These are phyloP conservation scores for Cicer cuneatum DNA, from an alignment of 306 rosid genomes.

Conservation along the genomic window DNA sequence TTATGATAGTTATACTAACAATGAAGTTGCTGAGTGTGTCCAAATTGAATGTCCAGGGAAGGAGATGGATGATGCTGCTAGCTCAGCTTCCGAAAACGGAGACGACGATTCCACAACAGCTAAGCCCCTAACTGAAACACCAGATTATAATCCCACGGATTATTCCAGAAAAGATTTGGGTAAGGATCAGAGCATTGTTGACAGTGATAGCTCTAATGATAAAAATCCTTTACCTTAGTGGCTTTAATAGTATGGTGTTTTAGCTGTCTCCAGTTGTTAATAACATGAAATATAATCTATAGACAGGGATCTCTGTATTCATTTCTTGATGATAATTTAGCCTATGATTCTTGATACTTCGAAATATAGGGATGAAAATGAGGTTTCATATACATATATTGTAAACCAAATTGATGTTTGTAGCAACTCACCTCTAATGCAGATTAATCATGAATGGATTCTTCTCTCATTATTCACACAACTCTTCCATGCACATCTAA, in stretches of 20 bases:
- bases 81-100: constrained; percentile 71
- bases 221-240: neutral
- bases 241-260: neutral
- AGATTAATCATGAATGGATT: constrained; percentile 11
- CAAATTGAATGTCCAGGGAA: constrained; percentile 73
- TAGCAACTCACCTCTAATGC: neutral
- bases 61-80: constrained; percentile 70
- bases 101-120: constrained; percentile 47
- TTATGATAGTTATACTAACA: constrained; percentile 46
- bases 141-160: constrained; percentile 26
- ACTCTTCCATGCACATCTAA: too few relatives aligned
- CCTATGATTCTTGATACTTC: neutral
- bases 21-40: constrained; percentile 70
- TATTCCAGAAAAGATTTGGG: constrained; percentile 39
- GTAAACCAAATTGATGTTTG: constrained; percentile 10
- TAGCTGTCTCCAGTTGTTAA: constrained; percentile 29
- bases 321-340: constrained; percentile 2
- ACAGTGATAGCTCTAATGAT: constrained; percentile 34
- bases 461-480: neutral
- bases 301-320: constrained; percentile 15
- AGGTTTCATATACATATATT: constrained; percentile 4
- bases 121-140: constrained; percentile 38
- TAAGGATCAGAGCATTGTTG: constrained; percentile 41
- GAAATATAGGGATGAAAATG: neutral
- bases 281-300: constrained; percentile 16